Base-by-base conservation (phyloP, 2,329 filamentous ascomycete species). In the Fusarium beomiforme region DNA sequence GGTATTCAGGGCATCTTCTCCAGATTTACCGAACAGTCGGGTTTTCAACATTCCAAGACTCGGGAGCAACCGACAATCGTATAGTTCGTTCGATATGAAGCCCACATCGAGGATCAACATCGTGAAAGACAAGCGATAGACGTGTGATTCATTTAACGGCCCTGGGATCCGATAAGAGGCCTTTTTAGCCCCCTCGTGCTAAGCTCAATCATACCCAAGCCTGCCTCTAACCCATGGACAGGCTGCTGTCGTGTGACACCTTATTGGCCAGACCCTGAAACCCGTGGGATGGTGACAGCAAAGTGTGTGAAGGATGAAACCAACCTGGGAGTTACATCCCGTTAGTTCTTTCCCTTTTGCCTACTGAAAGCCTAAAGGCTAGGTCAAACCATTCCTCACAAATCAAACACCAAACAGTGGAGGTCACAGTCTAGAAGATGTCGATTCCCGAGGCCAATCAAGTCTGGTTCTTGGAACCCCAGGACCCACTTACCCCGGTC, bases 121-220 rank as follows among this genome's bases (percentile, higher is more conserved):
- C 21, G 5, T 51, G 21, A 41, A 36, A 16, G 23, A 41, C 39
- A 42, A 61, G 23, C 14, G n/a, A 60, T 31, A 50, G 26, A 41
- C 36, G 56, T 33, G 21, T 62, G 47, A 39, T 50, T 24, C 41
- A 42, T 46, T 39, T 51, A 50, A 55, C 74, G 74, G 74, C 46
- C 74, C 73, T 76, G 54, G 47, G 42, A 75, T 72, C 73, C 73
- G 73, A 54, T 62, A 66, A 71, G 47, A 41, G 57, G 41, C 37
- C 39, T 67, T 63, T 37, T 44, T 46, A 21, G 56, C 41, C 41
- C 46, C 55, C 44, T 44, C 36, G 31, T 56, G 19, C 33, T 34
- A 46, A 50, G 31, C 43, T 44, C 24, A 41, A 69, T 70, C 59
- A 50, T 56, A 42, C 54, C 62, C 53, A 42, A 60, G 31, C 33